Conservation (phyloP, 805 yeast species). For the Zygosaccharomyces lentus region DNA sequence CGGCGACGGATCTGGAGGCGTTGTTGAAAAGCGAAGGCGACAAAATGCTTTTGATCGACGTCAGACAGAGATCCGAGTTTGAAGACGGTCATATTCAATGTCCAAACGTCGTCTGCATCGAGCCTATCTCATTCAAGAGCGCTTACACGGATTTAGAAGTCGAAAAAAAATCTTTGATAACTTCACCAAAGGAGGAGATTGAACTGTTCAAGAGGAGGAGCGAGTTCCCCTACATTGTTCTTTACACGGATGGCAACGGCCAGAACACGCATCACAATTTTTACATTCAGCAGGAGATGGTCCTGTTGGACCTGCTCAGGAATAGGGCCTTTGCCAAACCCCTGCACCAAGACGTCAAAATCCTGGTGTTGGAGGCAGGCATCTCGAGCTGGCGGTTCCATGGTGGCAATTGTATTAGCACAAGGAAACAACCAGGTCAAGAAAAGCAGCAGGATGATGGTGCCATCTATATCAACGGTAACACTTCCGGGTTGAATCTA, state of each 20-base stretch:
- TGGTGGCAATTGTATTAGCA: conserved; percentile 15
- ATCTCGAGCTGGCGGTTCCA: conserved; percentile 24
- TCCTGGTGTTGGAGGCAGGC: conserved; percentile 26
- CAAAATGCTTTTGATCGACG: conserved; percentile 58
- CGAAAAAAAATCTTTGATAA: conserved; percentile 54
- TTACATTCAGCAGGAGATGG: conserved; percentile 22
- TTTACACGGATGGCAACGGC: conserved; percentile 39
- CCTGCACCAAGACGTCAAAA: conserved; percentile 12
- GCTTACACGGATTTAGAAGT: conserved; percentile 59
- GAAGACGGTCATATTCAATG: conserved; percentile 59
- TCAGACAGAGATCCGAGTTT: conserved; percentile 57
- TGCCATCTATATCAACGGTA: conserved; percentile 23
- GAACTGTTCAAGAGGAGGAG: conserved; percentile 49
- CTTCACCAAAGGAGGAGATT: conserved; percentile 55
- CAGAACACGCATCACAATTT: conserved; percentile 18
- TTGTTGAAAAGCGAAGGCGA: conserved; percentile 14
- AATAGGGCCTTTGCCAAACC: conserved; percentile 31
- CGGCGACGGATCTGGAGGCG: conserved; percentile 14
- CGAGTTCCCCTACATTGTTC: conserved; percentile 56
- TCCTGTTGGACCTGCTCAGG: conserved; percentile 23
- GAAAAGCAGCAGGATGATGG: conserved; percentile 5
- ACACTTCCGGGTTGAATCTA: conserved; percentile 21
- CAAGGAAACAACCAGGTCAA: neutral
- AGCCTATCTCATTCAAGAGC: conserved; percentile 56
- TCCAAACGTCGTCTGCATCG: conserved; percentile 63